phyloP scores from a whole-genome alignment of 768 basidiomycete species.

The Clitopilus hobsonii region DNA sequence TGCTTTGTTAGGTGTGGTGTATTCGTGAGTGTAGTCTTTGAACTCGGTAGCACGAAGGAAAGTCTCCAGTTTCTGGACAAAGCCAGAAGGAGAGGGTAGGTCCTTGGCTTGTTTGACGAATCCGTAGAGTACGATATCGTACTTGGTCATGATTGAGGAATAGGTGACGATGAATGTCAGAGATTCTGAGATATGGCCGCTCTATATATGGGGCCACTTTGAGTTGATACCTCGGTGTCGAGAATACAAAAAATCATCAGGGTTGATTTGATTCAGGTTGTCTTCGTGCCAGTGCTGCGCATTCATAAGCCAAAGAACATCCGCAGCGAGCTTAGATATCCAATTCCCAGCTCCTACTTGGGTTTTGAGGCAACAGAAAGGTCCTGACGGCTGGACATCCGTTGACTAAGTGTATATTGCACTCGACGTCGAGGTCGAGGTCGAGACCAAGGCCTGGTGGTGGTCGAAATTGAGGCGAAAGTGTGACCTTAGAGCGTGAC shows the following conservation, averaged over 20 bases:
- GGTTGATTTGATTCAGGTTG: no score
- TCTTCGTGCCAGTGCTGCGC: neutral
- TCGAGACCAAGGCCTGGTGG: no score
- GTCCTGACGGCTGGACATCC: no score
- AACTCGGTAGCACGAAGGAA: neutral
- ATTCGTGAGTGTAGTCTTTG: neutral
- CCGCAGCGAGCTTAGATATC: no score
- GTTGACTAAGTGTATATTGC: no score
- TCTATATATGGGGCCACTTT: neutral
- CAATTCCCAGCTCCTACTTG: no score
- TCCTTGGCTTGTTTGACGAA: neutral
- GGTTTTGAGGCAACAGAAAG: no score
- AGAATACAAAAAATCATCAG: no score
- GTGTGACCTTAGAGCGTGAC: no score
- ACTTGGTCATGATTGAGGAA: neutral
- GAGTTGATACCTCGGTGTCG: neutral
- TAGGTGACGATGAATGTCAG: neutral
- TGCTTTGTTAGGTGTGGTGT: neutral
- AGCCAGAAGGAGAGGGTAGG: neutral
- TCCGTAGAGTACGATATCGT: neutral
- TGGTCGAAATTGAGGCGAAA: no score
- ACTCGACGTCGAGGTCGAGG: no score
- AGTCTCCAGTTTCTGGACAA: neutral
- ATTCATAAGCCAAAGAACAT: neutral
- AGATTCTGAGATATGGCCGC: neutral